These are phyloP conservation scores for Fusarium sp. DNA, from an alignment of 2,329 filamentous ascomycete species.

Conservation along the genomic window DNA sequence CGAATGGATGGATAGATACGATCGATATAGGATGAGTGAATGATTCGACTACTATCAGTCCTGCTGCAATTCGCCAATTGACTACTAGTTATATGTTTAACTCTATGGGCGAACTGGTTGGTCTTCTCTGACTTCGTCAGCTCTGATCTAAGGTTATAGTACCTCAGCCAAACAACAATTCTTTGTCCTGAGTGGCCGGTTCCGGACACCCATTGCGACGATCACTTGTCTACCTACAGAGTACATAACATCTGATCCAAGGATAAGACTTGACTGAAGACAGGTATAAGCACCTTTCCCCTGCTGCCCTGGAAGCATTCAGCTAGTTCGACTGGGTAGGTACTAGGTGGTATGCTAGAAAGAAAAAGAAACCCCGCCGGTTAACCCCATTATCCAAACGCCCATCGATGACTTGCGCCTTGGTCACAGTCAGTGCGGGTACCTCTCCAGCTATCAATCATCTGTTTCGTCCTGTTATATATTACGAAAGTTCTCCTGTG, in stretches of 20 bases:
- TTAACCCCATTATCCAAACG: conserved; percentile 18
- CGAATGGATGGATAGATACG: not conserved
- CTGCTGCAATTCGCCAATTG: not conserved
- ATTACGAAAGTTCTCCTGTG: not conserved
- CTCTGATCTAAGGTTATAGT: conserved; percentile 12
- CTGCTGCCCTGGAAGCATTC: conserved; percentile 16
- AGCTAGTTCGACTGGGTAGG: conserved; percentile 19
- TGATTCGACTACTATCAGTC: not conserved
- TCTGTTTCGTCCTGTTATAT: not conserved
- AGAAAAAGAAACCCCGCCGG: conserved; percentile 17
- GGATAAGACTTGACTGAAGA: not conserved
- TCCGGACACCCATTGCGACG: conserved; percentile 16
- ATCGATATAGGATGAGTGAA: not conserved
- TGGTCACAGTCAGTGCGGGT: not conserved
- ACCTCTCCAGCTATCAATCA: not conserved
- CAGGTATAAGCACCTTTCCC: not conserved
- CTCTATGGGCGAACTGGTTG: not conserved
- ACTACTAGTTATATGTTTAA: not conserved
- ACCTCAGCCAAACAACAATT: conserved; percentile 9
- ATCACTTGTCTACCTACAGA: conserved; percentile 12
- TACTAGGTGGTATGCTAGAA: not conserved
- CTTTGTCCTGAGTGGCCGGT: conserved; percentile 29
- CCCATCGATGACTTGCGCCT: not conserved
- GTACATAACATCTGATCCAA: conserved; percentile 12
- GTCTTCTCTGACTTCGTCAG: conserved; percentile 13